phyloP scores from a whole-genome alignment of 768 basidiomycete species.

The Fibroporia radiculosa region DNA sequence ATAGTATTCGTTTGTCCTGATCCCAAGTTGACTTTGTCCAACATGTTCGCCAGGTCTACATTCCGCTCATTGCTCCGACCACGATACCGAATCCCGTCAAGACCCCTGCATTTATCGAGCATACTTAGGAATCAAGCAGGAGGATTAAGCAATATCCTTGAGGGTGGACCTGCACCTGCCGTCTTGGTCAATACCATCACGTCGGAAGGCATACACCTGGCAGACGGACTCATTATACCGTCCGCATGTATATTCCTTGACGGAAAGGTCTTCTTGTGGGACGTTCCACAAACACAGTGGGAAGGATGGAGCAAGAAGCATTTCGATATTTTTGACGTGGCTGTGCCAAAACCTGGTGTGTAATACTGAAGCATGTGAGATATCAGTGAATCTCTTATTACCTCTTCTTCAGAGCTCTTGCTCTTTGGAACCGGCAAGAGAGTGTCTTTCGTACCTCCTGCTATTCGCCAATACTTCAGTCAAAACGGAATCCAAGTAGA shows the following conservation, averaged over 20 bases:
- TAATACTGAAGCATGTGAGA: neutral
- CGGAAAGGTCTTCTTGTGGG: slow-evolving; percentile 86
- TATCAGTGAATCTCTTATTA: neutral
- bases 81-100: neutral
- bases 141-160: slow-evolving; percentile 62
- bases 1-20: no score
- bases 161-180: slow-evolving; percentile 56
- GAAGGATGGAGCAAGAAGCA: slow-evolving; percentile 64
- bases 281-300: slow-evolving; percentile 62
- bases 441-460: slow-evolving; percentile 61
- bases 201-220: slow-evolving; percentile 54
- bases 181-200: slow-evolving; percentile 68
- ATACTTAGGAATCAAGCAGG: slow-evolving; percentile 2
- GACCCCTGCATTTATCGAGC: neutral
- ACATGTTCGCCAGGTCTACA: neutral
- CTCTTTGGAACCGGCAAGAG: slow-evolving; percentile 80
- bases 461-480: slow-evolving; percentile 58
- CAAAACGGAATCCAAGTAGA: slow-evolving; percentile 82
- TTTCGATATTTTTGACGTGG: slow-evolving; percentile 75
- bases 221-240: slow-evolving; percentile 72
- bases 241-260: slow-evolving; percentile 80
- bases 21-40: no score
- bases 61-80: neutral
- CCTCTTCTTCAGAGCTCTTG: slow-evolving; percentile 60
- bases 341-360: slow-evolving; percentile 79